These are phyloP conservation scores for Microstegium vimineum DNA, from an alignment of 176 grass and related monocot species.

Conservation along the genomic window DNA sequence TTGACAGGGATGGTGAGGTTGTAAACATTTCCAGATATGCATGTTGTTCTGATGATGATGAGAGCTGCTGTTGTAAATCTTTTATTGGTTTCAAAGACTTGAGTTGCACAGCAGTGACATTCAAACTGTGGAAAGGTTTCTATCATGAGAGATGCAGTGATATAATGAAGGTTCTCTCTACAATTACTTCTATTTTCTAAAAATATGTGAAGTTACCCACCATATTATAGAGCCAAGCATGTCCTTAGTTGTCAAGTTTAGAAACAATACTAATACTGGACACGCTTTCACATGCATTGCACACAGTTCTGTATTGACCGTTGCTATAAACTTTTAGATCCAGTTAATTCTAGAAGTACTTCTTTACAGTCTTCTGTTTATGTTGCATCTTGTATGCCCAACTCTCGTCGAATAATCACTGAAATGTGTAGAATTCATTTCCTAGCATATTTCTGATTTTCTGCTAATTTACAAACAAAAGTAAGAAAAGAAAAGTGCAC, in stretches of 20 bases:
- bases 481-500: background rate
- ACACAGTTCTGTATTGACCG: background rate
- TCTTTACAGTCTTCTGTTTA: background rate
- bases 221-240: constrained; percentile 12
- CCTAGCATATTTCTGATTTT: background rate
- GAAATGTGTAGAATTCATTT: background rate
- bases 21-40: constrained; percentile 52
- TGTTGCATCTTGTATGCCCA: background rate
- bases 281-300: background rate
- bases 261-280: background rate
- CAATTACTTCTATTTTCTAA: background rate
- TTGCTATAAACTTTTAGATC: background rate
- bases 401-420: background rate
- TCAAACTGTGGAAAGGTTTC: constrained; percentile 67
- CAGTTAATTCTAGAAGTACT: constrained; percentile 10
- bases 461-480: background rate
- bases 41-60: constrained; percentile 57
- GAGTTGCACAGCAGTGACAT: constrained; percentile 37
- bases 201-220: constrained; percentile 6
- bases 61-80: constrained; percentile 69
- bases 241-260: background rate
- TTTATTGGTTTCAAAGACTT: constrained; percentile 25
- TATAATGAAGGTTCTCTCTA: constrained; percentile 67
- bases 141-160: constrained; percentile 81
- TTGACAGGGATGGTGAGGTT: constrained; percentile 68